Evolutionary conservation across 1,284 basidiomycete species (phyloP), one percentile per base, ranked within the genome.

Genomic region (Psilocybe mexicana): DNA sequence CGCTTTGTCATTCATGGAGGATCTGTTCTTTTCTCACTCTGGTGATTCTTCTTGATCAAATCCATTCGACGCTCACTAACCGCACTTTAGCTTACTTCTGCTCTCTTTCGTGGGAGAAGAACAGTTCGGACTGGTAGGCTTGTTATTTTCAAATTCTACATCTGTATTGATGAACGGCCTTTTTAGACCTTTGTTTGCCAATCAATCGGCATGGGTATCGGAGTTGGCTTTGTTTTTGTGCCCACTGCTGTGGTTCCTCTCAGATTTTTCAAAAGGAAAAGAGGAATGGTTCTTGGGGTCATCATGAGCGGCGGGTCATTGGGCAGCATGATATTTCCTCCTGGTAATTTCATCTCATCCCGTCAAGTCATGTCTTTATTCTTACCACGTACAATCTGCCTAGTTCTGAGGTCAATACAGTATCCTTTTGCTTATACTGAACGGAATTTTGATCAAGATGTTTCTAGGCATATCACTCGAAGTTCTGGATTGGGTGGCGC

Each of bases 201-300:
- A 66, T 78, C 77, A 2, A 64, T 83, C 7, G 78, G 76, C 2
- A 76, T 79, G 65, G 81, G 80, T 1, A 70, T 80, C 38, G 79
- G 79, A 47, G 74, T 76, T 54, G 80, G 81, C 8, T 63, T 81
- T 24, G 69, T 81, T 58, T 80, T 80, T 62, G 60, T 82, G 24
- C 80, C 79, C 0, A 71, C 76, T 26, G 62, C 79, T n/a, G 72
- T 76, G 40, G 67, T 82, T 18, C 70, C 77, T 33, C 68, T 78
- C 2, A 76, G 80, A 45, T 78, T 81, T 67, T 83, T 80, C 65
- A 67, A 69, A 23, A 69, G 64, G 30, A 71, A 72, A 30, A 70
- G 80, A 38, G 76, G 80, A 11, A 64, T 82, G 7, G 80, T 77
- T 5, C 76, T 81, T 71, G 80, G 81, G 8, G 70, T 81, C 43